Evolutionary conservation across 1,284 basidiomycete species (phyloP).

Genomic region (Singerocomus inundabilis): DNA sequence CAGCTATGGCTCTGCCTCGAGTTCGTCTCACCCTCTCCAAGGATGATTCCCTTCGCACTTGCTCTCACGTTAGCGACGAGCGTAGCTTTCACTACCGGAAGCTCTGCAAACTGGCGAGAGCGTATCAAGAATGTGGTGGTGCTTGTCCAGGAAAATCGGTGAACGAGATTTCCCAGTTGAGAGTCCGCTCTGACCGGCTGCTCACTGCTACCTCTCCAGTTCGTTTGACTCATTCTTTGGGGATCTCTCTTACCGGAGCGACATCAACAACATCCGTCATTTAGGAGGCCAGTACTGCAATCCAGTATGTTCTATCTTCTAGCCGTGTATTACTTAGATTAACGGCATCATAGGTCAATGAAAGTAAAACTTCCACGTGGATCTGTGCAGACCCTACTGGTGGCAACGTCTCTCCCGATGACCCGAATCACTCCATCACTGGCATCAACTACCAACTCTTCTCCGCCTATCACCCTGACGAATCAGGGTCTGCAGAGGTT

Average conservation of each 20-base stretch:
- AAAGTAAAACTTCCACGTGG: constrained; percentile 3
- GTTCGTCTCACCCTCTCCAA: not conserved
- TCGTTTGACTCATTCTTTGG: constrained; percentile 31
- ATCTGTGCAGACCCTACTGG: constrained; percentile 23
- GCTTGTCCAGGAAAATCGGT: constrained; percentile 31
- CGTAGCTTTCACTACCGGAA: not conserved
- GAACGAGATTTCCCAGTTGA: not conserved
- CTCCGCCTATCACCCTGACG: constrained; percentile 24
- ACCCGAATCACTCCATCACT: constrained; percentile 28
- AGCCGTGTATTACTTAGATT: not conserved
- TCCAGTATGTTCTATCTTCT: constrained; percentile 12
- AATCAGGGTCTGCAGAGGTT: constrained; percentile 1
- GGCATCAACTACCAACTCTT: constrained; percentile 28
- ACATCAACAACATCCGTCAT: constrained; percentile 27
- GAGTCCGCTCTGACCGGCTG: too few relatives aligned
- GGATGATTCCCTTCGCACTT: constrained; percentile 11
- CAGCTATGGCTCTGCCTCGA: not conserved
- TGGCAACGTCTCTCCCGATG: constrained; percentile 25
- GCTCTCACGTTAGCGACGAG: constrained; percentile 9
- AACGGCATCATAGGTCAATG: constrained; percentile 14
- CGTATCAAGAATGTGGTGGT: constrained; percentile 28
- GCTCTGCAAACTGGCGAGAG: constrained; percentile 24
- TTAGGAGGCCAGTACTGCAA: constrained; percentile 22
- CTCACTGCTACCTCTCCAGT: not conserved
- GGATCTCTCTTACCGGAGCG: constrained; percentile 26